Evolutionary conservation across 1,284 basidiomycete genomes (phyloP).

Genomic region (Waitea zeae): DNA sequence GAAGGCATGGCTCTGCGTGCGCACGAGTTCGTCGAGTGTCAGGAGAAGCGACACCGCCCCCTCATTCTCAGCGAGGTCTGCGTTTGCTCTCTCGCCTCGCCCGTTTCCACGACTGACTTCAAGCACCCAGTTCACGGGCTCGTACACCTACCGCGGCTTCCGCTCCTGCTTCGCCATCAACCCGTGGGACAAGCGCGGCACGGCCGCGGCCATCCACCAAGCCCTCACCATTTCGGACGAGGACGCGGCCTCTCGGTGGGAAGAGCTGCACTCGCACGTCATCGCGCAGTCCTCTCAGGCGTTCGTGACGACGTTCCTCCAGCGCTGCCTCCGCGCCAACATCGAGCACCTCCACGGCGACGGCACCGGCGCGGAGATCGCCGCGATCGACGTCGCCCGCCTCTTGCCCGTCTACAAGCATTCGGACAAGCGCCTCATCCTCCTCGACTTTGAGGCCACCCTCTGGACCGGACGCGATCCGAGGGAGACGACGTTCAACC

Average conservation of each 20-base stretch:
- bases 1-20: constrained; percentile 33
- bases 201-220: constrained; percentile 58
- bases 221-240: constrained; percentile 66
- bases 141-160: constrained; percentile 75
- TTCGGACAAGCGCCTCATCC: constrained; percentile 43
- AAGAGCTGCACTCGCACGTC: constrained; percentile 75
- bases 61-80: constrained; percentile 68
- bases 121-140: constrained; percentile 55
- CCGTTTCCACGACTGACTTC: not conserved
- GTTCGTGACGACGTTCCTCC: constrained; percentile 70
- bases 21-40: constrained; percentile 77
- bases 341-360: constrained; percentile 37
- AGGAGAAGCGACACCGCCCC: constrained; percentile 50
- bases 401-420: constrained; percentile 46
- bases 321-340: constrained; percentile 50
- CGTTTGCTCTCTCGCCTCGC: not conserved
- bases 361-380: constrained; percentile 15
- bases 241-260: constrained; percentile 63
- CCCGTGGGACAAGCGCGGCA: constrained; percentile 63
- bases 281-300: constrained; percentile 78
- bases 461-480: constrained; percentile 42
- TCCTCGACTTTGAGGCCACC: constrained; percentile 72
- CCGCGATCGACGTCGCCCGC: constrained; percentile 29
- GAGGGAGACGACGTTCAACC: constrained; percentile 22
- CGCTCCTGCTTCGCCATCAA: constrained; percentile 74